These are phyloP conservation scores for Sinapis alba DNA, from an alignment of 441 rosid species.

Conservation along the genomic window DNA sequence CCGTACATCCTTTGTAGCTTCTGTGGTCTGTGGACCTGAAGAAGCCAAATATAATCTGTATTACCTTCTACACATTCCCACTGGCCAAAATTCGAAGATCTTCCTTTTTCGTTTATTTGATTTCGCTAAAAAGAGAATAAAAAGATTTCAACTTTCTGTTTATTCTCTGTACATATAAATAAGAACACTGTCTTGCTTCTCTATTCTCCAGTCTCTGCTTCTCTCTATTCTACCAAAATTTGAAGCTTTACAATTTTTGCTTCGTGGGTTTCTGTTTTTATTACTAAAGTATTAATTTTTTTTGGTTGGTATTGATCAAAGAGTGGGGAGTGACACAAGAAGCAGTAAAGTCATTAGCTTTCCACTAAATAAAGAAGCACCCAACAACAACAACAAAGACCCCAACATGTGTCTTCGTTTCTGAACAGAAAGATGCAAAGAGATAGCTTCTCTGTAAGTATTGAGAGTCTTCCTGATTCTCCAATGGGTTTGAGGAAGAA, in stretches of 20 bases:
- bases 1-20: constrained; percentile 21
- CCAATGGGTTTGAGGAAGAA: constrained; percentile 40
- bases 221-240: background rate
- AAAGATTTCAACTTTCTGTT: constrained; percentile 35
- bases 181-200: constrained; percentile 15
- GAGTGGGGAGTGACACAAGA: constrained; percentile 74
- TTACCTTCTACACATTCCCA: constrained; percentile 34
- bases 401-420: constrained; percentile 30
- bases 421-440: constrained; percentile 24
- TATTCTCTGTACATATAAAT: constrained; percentile 37
- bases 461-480: constrained; percentile 43
- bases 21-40: constrained; percentile 27
- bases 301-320: constrained; percentile 15
- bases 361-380: constrained; percentile 42
- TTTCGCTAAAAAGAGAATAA: constrained; percentile 4
- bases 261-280: constrained; percentile 30
- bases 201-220: constrained; percentile 13
- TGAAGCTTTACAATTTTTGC: constrained; percentile 10
- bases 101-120: constrained; percentile 29
- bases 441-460: constrained; percentile 36
- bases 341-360: constrained; percentile 44
- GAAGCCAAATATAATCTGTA: constrained; percentile 13
- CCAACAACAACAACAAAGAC: constrained; percentile 13
- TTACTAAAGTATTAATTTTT: constrained; percentile 14
- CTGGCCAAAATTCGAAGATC: constrained; percentile 34